Evolutionary conservation across 2,329 filamentous ascomycete species (phyloP).

Genomic region (Nemania bipapillata): DNA sequence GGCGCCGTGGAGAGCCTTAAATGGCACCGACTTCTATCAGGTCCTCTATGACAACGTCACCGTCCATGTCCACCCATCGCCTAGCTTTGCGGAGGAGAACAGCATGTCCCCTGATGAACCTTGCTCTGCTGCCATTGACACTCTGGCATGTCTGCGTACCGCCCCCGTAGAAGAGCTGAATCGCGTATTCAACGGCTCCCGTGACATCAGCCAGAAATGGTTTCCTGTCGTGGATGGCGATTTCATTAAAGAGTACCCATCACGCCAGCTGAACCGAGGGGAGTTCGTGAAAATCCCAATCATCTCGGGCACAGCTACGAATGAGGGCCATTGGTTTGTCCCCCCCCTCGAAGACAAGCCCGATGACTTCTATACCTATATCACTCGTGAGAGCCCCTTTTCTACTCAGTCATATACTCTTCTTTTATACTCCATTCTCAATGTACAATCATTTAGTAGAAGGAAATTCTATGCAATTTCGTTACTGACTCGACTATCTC

Average conservation of each 20-base stretch:
- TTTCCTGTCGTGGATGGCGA: constrained; percentile 19
- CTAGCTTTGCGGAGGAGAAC: constrained; percentile 6
- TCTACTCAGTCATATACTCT: no score
- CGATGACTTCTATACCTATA: constrained; percentile 21
- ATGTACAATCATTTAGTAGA: no score
- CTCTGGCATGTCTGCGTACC: constrained; percentile 19
- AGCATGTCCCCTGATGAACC: constrained; percentile 2
- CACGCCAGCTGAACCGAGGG: constrained; percentile 2
- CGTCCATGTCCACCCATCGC: constrained; percentile 4
- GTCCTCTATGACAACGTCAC: constrained; percentile 18
- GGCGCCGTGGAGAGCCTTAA: constrained; percentile 14
- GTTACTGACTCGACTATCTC: background rate
- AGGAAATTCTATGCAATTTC: background rate
- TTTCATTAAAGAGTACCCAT: constrained; percentile 18
- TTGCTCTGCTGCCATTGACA: constrained; percentile 10
- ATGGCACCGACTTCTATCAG: constrained; percentile 20
- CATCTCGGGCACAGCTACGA: constrained; percentile 15
- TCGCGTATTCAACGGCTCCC: constrained; percentile 19
- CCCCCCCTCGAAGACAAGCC: constrained; percentile 15
- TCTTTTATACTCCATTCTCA: background rate
- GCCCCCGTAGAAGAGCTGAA: constrained; percentile 18
- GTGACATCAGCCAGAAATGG: constrained; percentile 17
- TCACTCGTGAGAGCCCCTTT: constrained; percentile 11
- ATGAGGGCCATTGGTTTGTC: constrained; percentile 17
- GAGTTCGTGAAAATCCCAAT: constrained; percentile 23